These are phyloP conservation scores for Oidiodendron maius DNA, from an alignment of 495 filamentous ascomycete species.

Conservation along the genomic window DNA sequence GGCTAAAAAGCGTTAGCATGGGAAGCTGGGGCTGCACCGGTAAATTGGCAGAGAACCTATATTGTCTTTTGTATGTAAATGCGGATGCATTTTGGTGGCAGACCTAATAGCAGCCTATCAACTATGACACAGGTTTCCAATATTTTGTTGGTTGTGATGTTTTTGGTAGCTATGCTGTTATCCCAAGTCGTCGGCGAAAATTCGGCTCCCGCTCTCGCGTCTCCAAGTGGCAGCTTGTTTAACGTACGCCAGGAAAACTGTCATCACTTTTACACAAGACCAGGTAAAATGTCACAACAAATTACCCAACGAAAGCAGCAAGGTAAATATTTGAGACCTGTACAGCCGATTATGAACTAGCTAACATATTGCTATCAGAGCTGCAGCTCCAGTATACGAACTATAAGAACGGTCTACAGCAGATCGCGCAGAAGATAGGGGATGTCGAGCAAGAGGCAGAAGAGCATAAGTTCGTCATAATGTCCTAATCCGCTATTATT, in stretches of 20 bases:
- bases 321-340: slow-evolving; percentile 45
- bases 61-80: slow-evolving; percentile 88
- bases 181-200: neutral
- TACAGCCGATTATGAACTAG: slow-evolving; percentile 1
- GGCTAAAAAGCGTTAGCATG: slow-evolving; percentile 40
- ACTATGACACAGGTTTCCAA: too few species aligned
- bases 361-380: slow-evolving; percentile 45
- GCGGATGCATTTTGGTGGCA: slow-evolving; percentile 78
- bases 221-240: neutral
- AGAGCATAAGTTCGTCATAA: slow-evolving; percentile 93
- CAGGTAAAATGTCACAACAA: slow-evolving; percentile 22
- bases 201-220: neutral
- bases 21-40: too few species aligned
- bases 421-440: slow-evolving; percentile 91
- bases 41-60: slow-evolving; percentile 51
- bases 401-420: slow-evolving; percentile 93
- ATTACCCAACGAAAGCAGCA: slow-evolving; percentile 66
- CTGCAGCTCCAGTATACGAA: slow-evolving; percentile 89
- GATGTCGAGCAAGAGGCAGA: slow-evolving; percentile 95
- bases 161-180: neutral
- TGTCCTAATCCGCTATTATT: too few species aligned
- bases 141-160: too few species aligned
- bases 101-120: neutral
- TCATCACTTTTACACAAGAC: too few species aligned
- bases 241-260: too few species aligned